A percentile compares a stretch with the other conserved stretches of the same genome.
Conservation (phyloP, 345 rosid genomes). For the Rhodomyrtus tomentosa region DNA sequence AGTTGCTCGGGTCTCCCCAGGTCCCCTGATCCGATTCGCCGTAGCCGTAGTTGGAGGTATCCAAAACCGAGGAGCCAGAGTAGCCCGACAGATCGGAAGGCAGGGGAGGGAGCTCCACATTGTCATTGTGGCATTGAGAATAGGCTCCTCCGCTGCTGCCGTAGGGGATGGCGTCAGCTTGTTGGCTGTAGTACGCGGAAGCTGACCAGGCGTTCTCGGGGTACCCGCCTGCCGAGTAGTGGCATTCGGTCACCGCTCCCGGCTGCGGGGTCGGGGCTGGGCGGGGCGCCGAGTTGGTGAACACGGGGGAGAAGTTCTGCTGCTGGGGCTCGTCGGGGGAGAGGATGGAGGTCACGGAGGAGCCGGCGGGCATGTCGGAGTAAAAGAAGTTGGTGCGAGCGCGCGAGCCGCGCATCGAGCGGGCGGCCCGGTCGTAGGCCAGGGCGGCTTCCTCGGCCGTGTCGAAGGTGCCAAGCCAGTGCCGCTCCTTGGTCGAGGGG, state of each 20-base stretch:
- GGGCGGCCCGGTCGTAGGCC: slow-evolving; percentile 75
- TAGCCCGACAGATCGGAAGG: slow-evolving; percentile 18
- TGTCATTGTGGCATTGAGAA: slow-evolving; percentile 5
- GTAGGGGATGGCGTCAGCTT: background rate
- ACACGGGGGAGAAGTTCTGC: slow-evolving; percentile 3
- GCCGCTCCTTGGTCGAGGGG: slow-evolving; percentile 77
- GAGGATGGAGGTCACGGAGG: slow-evolving; percentile 62
- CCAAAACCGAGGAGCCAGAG: background rate
- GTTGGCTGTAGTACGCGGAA: background rate
- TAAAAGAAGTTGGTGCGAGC: slow-evolving; percentile 80
- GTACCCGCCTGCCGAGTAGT: background rate
- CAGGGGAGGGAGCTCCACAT: slow-evolving; percentile 46
- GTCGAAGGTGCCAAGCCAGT: slow-evolving; percentile 83
- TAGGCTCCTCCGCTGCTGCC: slow-evolving; percentile 10
- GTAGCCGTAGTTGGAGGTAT: slow-evolving; percentile 9
- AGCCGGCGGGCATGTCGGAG: slow-evolving; percentile 69
- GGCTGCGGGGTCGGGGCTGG: slow-evolving; percentile 4
- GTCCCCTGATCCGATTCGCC: slow-evolving; percentile 3
- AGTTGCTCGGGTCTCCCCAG: slow-evolving; percentile 2
- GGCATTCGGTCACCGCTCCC: background rate
- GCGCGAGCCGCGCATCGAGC: slow-evolving; percentile 64
- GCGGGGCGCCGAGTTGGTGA: background rate
- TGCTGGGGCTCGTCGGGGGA: slow-evolving; percentile 32
- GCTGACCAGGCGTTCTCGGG: background rate
- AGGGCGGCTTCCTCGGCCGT: slow-evolving; percentile 80